These are phyloP conservation scores for Boechera stricta DNA, from an alignment of 345 rosid species.

Conservation along the genomic window DNA sequence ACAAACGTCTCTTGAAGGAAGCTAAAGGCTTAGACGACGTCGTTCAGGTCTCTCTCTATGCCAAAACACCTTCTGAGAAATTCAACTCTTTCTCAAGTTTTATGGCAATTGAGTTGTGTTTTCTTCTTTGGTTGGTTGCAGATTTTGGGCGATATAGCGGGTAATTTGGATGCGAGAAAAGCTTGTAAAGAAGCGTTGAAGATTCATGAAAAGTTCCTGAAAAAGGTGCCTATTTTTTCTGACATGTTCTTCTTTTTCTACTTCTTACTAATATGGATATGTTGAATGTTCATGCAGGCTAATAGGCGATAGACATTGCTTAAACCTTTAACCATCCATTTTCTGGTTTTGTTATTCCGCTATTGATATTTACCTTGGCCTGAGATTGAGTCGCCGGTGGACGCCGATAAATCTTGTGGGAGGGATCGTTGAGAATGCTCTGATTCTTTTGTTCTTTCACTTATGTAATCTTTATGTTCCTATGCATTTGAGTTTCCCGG, in stretches of 20 bases:
- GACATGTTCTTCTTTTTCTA: constrained; percentile 22
- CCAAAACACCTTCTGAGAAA: background rate
- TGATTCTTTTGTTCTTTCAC: constrained; percentile 38
- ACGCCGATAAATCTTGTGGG: background rate
- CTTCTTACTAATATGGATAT: constrained; percentile 17
- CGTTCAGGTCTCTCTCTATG: constrained; percentile 58
- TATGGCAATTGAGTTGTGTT: background rate
- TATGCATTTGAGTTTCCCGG: constrained; percentile 7
- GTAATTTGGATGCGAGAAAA: constrained; percentile 80
- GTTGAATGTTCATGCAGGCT: constrained; percentile 40
- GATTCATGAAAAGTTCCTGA: constrained; percentile 79
- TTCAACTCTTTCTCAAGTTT: background rate
- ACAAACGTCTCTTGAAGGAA: constrained; percentile 76
- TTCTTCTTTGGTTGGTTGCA: constrained; percentile 30
- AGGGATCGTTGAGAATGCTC: constrained; percentile 20
- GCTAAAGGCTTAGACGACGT: constrained; percentile 90
- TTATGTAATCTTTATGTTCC: background rate
- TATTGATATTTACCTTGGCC: background rate
- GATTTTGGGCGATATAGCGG: constrained; percentile 76
- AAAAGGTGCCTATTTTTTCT: constrained; percentile 52
- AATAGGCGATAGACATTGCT: constrained; percentile 33
- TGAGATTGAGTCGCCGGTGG: constrained; percentile 1
- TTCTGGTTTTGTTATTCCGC: constrained; percentile 4
- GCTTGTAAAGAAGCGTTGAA: constrained; percentile 81
- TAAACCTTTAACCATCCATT: constrained; percentile 9